A percentile compares a stretch with the other conserved stretches of the same genome.
These are phyloP conservation scores for Brassica balearica DNA, from an alignment of 441 rosid genomes.

Conservation along the genomic window DNA sequence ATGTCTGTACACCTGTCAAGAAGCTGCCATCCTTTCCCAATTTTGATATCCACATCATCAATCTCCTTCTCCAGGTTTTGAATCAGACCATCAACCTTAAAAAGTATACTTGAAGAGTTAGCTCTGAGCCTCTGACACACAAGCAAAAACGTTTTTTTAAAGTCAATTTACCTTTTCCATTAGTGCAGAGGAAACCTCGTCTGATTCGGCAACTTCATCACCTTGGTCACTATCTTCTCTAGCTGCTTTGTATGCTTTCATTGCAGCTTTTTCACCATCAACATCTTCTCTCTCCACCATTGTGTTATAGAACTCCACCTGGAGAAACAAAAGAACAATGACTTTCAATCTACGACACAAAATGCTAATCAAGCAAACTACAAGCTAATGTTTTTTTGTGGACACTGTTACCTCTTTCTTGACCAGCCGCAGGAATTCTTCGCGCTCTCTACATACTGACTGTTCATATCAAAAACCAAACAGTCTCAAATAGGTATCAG, in stretches of 20 bases:
- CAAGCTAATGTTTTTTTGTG: slow-evolving; percentile 17
- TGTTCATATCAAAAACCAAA: slow-evolving; percentile 48
- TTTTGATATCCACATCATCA: slow-evolving; percentile 79
- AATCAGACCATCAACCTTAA: slow-evolving; percentile 84
- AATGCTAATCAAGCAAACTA: slow-evolving; percentile 18
- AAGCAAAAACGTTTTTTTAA: background rate
- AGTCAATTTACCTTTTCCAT: slow-evolving; percentile 62
- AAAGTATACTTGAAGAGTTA: slow-evolving; percentile 32
- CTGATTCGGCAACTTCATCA: slow-evolving; percentile 54
- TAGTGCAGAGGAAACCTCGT: slow-evolving; percentile 79
- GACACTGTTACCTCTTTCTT: slow-evolving; percentile 73
- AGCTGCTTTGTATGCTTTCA: slow-evolving; percentile 79
- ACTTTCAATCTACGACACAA: slow-evolving; percentile 14
- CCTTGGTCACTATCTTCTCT: slow-evolving; percentile 61
- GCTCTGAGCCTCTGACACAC: background rate
- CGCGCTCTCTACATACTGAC: slow-evolving; percentile 95
- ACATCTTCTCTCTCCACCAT: slow-evolving; percentile 72
- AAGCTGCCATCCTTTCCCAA: slow-evolving; percentile 79
- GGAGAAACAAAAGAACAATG: slow-evolving; percentile 30
- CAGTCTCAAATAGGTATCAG: background rate
- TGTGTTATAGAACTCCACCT: slow-evolving; percentile 84
- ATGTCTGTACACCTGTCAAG: slow-evolving; percentile 69
- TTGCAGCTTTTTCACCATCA: slow-evolving; percentile 66
- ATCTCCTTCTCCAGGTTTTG: slow-evolving; percentile 93
- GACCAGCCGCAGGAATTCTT: slow-evolving; percentile 85